Conservation (phyloP, 192 early-diverging fungal genomes). For the Podila epigama region DNA sequence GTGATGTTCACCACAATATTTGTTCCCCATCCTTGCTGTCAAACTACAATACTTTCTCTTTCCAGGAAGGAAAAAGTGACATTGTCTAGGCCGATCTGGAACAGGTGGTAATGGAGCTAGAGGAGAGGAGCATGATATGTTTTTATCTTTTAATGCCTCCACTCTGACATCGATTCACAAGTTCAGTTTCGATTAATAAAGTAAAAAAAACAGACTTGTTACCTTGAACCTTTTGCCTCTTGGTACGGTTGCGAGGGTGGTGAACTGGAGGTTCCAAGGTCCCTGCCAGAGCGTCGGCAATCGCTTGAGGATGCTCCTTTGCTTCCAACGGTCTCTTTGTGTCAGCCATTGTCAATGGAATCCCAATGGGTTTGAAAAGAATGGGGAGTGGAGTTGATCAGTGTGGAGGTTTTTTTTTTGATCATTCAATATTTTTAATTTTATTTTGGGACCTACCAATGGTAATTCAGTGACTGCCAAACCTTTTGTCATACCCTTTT, state of each 20-base stretch:
- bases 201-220: no score
- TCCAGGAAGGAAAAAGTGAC: slow-evolving; percentile 62
- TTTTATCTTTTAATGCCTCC: no score
- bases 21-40: slow-evolving; percentile 55
- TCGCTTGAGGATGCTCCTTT: slow-evolving; percentile 21
- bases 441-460: no score
- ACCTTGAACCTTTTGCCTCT: slow-evolving; percentile 44
- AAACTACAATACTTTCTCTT: slow-evolving; percentile 74
- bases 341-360: slow-evolving; percentile 17
- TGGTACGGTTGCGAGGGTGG: slow-evolving; percentile 28
- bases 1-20: slow-evolving; percentile 77
- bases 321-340: slow-evolving; percentile 28
- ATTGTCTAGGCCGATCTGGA: slow-evolving; percentile 37
- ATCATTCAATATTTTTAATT: no score
- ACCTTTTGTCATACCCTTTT: no score
- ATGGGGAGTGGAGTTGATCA: neutral
- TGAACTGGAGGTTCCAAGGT: slow-evolving; percentile 36
- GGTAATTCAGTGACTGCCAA: no score
- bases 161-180: no score
- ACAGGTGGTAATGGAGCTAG: slow-evolving; percentile 40
- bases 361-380: neutral
- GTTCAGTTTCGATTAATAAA: no score
- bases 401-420: neutral
- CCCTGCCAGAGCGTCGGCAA: slow-evolving; percentile 34
- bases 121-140: neutral